A percentile compares a stretch with the other conserved stretches of the same genome.
Conservation (phyloP, 208 protist species). For the Phytomonas francai region DNA sequence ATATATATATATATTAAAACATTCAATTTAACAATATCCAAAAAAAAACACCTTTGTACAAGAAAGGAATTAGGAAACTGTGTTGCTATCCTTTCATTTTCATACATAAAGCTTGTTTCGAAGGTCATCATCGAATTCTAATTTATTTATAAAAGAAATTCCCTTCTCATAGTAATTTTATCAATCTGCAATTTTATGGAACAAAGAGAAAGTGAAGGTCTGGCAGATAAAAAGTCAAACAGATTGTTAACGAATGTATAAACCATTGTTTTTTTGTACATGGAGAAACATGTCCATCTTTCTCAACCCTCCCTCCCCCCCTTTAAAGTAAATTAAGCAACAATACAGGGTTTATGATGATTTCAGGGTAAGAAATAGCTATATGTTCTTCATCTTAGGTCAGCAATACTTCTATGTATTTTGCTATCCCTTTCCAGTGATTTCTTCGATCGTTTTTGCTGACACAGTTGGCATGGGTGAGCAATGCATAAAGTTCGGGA, state of each 20-base stretch:
- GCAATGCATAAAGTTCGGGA: constrained; percentile 26
- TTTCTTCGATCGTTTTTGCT: neutral
- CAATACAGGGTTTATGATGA: neutral
- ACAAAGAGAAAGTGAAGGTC: neutral
- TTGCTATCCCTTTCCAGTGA: constrained; percentile 18
- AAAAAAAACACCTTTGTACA: neutral
- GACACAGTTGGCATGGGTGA: neutral
- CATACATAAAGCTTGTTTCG: neutral
- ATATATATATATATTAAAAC: neutral
- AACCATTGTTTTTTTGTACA: neutral
- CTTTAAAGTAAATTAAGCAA: neutral
- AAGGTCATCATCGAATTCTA: neutral
- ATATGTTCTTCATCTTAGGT: neutral
- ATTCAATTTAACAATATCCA: neutral
- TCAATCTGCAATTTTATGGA: neutral
- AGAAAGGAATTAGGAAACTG: neutral
- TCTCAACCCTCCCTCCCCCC: neutral
- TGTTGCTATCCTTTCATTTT: neutral
- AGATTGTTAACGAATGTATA: neutral
- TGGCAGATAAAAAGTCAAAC: neutral
- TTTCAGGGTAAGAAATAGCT: neutral
- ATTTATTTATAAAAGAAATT: neutral
- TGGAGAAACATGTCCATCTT: too few species aligned
- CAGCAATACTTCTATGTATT: constrained; percentile 30
- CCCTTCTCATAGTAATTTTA: neutral